phyloP scores from a whole-genome alignment of 306 rosid species.

The Inga laurina region DNA sequence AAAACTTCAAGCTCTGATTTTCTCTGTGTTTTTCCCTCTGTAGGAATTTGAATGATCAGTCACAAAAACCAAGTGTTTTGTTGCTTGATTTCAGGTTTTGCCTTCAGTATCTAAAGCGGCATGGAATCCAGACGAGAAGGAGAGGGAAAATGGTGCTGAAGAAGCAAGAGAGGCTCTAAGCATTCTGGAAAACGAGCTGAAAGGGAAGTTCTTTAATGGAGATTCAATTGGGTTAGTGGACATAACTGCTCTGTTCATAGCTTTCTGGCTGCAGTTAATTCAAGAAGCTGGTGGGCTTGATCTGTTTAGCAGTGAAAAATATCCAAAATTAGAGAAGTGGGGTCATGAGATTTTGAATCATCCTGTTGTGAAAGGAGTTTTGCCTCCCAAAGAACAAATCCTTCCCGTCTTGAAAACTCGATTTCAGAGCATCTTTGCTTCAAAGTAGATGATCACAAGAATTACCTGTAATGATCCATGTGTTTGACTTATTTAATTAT shows the following conservation, averaged over 20 bases:
- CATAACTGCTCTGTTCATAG: conserved; percentile 44
- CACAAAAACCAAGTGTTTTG: not conserved
- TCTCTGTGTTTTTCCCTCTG: no score
- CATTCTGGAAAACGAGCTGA: conserved; percentile 47
- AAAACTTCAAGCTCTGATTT: not conserved
- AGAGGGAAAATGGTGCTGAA: conserved; percentile 38
- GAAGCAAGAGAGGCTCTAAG: conserved; percentile 33
- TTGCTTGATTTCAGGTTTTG: not conserved
- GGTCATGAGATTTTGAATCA: conserved; percentile 24
- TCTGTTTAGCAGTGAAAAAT: conserved; percentile 32
- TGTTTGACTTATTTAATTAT: not conserved
- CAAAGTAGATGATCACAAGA: conserved; percentile 4
- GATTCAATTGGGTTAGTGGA: conserved; percentile 37
- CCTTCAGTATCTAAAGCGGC: conserved; percentile 18
- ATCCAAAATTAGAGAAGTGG: conserved; percentile 44
- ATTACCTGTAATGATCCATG: not conserved
- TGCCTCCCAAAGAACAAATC: conserved; percentile 35
- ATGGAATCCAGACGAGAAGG: conserved; percentile 10
- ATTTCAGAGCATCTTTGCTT: not conserved
- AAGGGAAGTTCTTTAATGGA: not conserved
- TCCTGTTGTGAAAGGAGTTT: conserved; percentile 18
- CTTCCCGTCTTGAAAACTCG: conserved; percentile 7
- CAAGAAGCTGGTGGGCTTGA: conserved; percentile 48
- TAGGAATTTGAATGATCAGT: not conserved
- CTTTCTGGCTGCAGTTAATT: conserved; percentile 46